Evolutionary conservation across 2,329 filamentous ascomycete species (phyloP).

Genomic region (Cladosporium sp.): DNA sequence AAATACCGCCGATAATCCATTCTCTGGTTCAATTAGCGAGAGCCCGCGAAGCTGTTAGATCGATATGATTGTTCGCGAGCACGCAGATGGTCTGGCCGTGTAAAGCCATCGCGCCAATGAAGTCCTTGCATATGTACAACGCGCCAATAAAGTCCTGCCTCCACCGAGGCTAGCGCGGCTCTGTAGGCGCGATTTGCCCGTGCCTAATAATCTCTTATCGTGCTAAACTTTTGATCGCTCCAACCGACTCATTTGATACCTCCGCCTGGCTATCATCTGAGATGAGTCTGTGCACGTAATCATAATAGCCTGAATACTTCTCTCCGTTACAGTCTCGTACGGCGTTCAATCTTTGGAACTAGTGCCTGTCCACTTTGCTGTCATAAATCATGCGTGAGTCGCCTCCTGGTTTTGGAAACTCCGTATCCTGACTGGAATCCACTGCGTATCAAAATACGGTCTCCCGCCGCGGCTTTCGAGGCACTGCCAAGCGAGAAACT

Average conservation of each 20-base stretch:
- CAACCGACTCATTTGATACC: neutral
- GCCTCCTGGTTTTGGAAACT: neutral
- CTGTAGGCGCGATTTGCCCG: neutral
- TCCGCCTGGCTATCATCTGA: neutral
- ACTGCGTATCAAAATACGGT: constrained; percentile 1
- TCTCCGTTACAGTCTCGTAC: too few relatives aligned
- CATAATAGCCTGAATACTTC: neutral
- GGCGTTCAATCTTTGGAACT: neutral
- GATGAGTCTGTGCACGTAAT: neutral
- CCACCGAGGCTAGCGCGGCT: neutral
- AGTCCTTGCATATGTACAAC: too few relatives aligned
- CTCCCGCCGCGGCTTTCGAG: neutral
- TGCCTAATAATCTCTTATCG: neutral
- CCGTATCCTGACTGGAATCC: neutral
- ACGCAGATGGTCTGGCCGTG: neutral
- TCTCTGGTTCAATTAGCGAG: neutral
- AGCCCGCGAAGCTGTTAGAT: neutral
- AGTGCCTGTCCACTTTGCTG: neutral
- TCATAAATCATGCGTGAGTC: neutral
- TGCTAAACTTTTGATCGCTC: neutral
- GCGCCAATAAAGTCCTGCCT: neutral
- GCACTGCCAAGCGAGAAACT: constrained; percentile 9
- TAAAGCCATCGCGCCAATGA: too few relatives aligned
- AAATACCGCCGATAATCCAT: neutral
- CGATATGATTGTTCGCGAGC: neutral